Evolutionary conservation across 179 eudicot genomes (phyloP), one percentile per base, ranked within the genome.

Genomic region (Dionaea muscipula): DNA sequence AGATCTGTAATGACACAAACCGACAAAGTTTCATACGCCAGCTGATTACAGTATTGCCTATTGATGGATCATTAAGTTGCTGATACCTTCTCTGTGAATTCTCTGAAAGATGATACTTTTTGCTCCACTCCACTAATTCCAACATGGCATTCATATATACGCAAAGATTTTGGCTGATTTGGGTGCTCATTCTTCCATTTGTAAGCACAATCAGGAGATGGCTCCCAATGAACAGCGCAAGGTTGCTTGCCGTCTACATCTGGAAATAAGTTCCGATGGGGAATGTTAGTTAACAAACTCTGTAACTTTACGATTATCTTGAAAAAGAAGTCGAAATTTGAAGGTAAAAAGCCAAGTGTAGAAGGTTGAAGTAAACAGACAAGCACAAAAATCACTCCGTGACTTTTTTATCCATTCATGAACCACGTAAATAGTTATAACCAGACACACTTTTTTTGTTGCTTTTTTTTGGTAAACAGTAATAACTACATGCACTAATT

Each of bases 211-310:
- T 84, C 96, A 37, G 93, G 95, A 47, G 96, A 75, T 35, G 95
- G 96, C 55, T 93, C 93, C 99, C 96, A 88, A 47, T 93, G 95
- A 68, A 93, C 74, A 13, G 99, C 99, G 74, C 71, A 81, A 60
- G 86, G 65, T 76, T 82, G 83, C 43, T 75, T 74, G 55, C 93
- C 93, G 22, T 82, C 86, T 45, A 57, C 85, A 50, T 81, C 88
- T 87, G 67, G 47, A 45, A 40, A 59, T 18, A 53, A 43, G n/a
- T n/a, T n/a, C n/a, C n/a, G n/a, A n/a, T n/a, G n/a, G n/a, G n/a
- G n/a, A n/a, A n/a, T n/a, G n/a, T n/a, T n/a, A n/a, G n/a, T n/a
- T n/a, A n/a, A n/a, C n/a, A n/a, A n/a, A n/a, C n/a, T n/a, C n/a
- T n/a, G n/a, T n/a, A n/a, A n/a, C n/a, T n/a, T n/a, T n/a, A n/a